These are phyloP conservation scores for Purpureocillium takamizusanense DNA, from an alignment of 2,329 filamentous ascomycete genomes.

Conservation along the genomic window DNA sequence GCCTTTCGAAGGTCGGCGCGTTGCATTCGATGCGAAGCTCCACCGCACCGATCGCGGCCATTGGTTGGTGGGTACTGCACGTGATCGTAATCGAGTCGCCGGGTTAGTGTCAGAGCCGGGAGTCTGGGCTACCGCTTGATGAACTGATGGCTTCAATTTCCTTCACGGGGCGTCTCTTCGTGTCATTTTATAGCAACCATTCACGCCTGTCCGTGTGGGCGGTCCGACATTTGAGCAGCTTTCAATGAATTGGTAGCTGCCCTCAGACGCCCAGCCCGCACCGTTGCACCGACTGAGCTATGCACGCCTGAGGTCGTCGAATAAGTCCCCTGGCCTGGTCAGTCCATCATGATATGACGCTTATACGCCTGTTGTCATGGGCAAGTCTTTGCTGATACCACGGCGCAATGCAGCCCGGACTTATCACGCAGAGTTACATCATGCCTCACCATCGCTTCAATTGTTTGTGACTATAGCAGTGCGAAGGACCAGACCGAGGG, in stretches of 20 bases:
- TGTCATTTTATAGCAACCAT: constrained; percentile 9
- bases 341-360: constrained; percentile 2
- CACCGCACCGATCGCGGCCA: too few species aligned
- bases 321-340: constrained; percentile 3
- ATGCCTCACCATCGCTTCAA: constrained; percentile 16
- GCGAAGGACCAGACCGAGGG: constrained; percentile 1
- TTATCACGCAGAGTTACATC: constrained; percentile 5
- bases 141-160: constrained; percentile 13
- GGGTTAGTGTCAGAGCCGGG: constrained; percentile 1
- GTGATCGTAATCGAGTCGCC: constrained; percentile 12
- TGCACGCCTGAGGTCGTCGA: too few species aligned
- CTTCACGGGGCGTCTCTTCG: constrained; percentile 12
- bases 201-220: constrained; percentile 5
- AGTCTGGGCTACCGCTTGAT: constrained; percentile 12
- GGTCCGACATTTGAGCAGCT: constrained; percentile 2
- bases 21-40: too few species aligned
- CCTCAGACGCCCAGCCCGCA: constrained; percentile 1
- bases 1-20: too few species aligned
- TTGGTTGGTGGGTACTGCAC: constrained; percentile 3
- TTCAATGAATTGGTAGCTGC: constrained; percentile 4
- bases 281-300: constrained; percentile 2
- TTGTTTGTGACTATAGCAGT: constrained; percentile 12
- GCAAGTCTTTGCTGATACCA: too few species aligned
- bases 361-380: too few species aligned
- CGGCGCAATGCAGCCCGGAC: too few species aligned